phyloP scores from a whole-genome alignment of 495 filamentous ascomycete species.

The Coniosporium apollinis region DNA sequence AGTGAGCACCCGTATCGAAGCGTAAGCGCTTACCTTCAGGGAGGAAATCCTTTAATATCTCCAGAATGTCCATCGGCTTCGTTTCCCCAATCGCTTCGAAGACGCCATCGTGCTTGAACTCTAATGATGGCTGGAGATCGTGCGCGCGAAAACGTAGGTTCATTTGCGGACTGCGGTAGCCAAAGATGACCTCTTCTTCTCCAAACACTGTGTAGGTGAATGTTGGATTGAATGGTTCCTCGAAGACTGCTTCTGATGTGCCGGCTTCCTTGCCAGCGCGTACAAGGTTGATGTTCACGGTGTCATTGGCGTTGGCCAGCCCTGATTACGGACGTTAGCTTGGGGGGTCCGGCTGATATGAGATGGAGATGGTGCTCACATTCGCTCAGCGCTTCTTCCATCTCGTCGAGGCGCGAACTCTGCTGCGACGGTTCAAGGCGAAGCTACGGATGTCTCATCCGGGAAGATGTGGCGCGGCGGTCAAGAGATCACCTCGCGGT shows the following conservation, averaged over 20 bases:
- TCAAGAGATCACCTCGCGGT: no score
- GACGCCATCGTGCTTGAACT: slow-evolving; percentile 54
- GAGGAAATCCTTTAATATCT: slow-evolving; percentile 45
- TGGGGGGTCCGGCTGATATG: no score
- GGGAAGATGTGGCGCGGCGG: no score
- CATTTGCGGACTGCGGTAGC: slow-evolving; percentile 65
- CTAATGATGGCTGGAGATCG: slow-evolving; percentile 60
- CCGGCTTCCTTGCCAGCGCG: slow-evolving; percentile 2
- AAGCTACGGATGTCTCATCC: no score
- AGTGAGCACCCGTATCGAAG: no score
- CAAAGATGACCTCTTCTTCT: slow-evolving; percentile 77
- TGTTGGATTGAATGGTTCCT: slow-evolving; percentile 52
- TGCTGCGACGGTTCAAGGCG: no score
- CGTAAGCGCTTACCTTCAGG: no score
- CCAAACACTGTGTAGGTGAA: slow-evolving; percentile 91
- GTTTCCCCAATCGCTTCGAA: slow-evolving; percentile 58
- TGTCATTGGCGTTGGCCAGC: slow-evolving; percentile 18
- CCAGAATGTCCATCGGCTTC: slow-evolving; percentile 47
- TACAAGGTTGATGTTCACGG: slow-evolving; percentile 16
- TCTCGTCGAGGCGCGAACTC: no score
- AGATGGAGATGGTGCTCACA: background rate
- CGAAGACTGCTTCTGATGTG: slow-evolving; percentile 6
- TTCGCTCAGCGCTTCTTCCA: no score
- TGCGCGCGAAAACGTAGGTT: slow-evolving; percentile 63
- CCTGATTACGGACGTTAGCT: no score